Evolutionary conservation across 495 filamentous ascomycete genomes (phyloP).

Genomic region (Talaromyces thailandensis): DNA sequence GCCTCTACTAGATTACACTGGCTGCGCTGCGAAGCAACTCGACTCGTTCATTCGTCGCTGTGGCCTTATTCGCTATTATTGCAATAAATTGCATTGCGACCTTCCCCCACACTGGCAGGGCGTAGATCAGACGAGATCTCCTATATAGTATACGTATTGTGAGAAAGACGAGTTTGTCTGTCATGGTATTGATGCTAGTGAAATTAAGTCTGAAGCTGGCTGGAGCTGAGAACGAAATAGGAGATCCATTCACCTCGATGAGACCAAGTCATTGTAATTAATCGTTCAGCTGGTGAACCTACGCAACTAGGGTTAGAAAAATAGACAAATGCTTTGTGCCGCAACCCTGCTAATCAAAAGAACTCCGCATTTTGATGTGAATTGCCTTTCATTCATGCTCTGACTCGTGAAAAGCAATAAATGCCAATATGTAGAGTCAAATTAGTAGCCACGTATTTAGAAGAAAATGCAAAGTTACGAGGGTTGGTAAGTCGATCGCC

Average conservation of each 20-base stretch:
- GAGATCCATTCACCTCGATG: background rate
- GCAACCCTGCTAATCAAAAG: background rate
- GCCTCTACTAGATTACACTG: background rate
- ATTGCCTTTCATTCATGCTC: no score
- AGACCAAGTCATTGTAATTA: no score
- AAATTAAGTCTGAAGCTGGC: background rate
- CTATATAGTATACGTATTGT: background rate
- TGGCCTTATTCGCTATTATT: background rate
- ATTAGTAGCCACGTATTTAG: background rate
- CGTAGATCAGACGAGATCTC: background rate
- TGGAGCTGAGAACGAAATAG: background rate
- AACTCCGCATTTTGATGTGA: background rate
- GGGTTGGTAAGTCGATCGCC: conserved; percentile 67
- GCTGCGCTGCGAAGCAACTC: background rate
- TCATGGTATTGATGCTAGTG: background rate
- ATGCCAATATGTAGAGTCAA: background rate
- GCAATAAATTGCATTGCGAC: background rate
- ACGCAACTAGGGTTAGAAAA: background rate
- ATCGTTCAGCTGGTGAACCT: no score
- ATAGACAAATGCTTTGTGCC: background rate
- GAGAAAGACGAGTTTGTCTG: background rate
- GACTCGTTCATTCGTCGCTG: background rate
- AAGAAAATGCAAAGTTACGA: background rate
- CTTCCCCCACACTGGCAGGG: background rate
- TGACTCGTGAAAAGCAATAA: background rate